phyloP scores from a whole-genome alignment of 345 rosid species.

The Xanthoceras sorbifolium region DNA sequence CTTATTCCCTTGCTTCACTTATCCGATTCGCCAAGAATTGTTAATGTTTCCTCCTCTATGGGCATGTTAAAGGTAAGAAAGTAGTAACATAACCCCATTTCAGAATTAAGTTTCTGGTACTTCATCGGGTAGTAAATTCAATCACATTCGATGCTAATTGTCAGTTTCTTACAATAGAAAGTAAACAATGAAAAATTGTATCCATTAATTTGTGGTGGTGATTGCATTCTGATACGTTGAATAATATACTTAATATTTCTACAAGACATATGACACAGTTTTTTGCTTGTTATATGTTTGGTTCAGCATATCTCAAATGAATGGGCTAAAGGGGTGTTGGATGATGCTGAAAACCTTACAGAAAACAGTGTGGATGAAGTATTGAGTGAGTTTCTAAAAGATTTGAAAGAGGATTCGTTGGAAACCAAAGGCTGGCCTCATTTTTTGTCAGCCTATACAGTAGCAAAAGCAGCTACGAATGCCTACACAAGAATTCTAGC shows the following conservation, averaged over 20 bases:
- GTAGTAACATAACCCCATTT: background rate
- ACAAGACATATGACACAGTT: background rate
- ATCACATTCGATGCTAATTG: no score
- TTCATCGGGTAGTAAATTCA: no score
- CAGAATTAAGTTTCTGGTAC: background rate
- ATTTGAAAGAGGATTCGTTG: slow-evolving; percentile 21
- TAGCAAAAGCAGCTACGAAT: slow-evolving; percentile 23
- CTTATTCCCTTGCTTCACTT: slow-evolving; percentile 39
- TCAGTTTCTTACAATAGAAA: no score
- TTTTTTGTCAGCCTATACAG: slow-evolving; percentile 18
- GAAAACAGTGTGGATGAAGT: slow-evolving; percentile 25
- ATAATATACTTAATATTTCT: background rate
- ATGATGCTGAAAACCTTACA: slow-evolving; percentile 25
- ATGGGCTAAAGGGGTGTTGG: slow-evolving; percentile 24
- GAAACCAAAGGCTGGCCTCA: slow-evolving; percentile 26
- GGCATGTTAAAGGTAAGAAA: slow-evolving; percentile 31
- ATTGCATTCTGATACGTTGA: background rate
- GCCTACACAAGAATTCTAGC: slow-evolving; percentile 12
- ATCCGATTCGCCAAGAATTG: slow-evolving; percentile 44
- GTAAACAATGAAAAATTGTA: background rate
- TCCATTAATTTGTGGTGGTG: background rate
- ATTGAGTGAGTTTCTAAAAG: slow-evolving; percentile 14
- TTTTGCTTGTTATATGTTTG: background rate
- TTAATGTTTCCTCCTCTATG: slow-evolving; percentile 31
- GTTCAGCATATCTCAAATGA: slow-evolving; percentile 15